phyloP scores from a whole-genome alignment of 177 flowering plant species.

The Vitis hybrid region DNA sequence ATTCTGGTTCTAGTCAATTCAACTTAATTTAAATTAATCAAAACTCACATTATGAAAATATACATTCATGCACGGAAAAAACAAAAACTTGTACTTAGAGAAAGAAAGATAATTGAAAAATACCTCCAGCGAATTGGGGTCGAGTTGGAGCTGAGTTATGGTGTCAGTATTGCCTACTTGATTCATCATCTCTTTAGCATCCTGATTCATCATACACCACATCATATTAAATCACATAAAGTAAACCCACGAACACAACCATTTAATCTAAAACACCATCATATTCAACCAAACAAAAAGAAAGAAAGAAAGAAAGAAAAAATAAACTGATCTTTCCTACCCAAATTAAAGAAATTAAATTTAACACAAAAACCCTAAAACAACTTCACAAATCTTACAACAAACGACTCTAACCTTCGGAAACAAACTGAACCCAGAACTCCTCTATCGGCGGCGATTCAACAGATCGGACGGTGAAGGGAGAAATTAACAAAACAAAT shows the following conservation, averaged over 20 bases:
- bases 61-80: not conserved
- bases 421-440: not conserved
- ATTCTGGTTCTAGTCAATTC: no score
- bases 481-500: not conserved
- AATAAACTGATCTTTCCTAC: no score
- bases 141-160: constrained; percentile 29
- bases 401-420: not conserved
- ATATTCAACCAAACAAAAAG: not conserved
- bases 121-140: constrained; percentile 48
- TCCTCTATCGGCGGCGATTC: not conserved
- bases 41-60: not conserved
- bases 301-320: not conserved
- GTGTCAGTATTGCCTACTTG: constrained; percentile 52
- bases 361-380: not conserved
- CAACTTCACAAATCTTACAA: not conserved
- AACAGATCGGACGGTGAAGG: not conserved
- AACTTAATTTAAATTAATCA: not conserved
- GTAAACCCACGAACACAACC: constrained; percentile 1
- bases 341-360: no score
- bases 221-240: constrained; percentile 1
- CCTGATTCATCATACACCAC: constrained; percentile 21
- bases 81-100: not conserved
- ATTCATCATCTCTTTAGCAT: constrained; percentile 42
- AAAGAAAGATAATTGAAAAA: not conserved
- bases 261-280: not conserved